Base-by-base conservation (phyloP, 1,284 basidiomycete species). In the Rhodotorula sp. region DNA sequence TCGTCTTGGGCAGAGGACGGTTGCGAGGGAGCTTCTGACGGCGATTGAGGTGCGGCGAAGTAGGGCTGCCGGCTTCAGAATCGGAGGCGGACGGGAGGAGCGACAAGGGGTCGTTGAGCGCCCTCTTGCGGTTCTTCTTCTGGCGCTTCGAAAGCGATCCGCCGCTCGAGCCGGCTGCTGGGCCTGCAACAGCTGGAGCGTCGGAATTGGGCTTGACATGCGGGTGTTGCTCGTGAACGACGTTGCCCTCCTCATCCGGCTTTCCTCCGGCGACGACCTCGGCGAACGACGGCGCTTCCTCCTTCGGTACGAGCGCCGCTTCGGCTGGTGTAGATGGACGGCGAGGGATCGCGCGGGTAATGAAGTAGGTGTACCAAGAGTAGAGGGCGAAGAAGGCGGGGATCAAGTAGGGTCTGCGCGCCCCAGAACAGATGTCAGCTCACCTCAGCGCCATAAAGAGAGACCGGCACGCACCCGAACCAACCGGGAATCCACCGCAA, bases 401-500 rank as follows among this genome's bases (percentile, higher is more conserved):
- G 24, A 67, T 24, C 24, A 64, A 58, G 52, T 64, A 64, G 3
- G 65, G 69, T 1, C 69, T 70, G 62, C 52, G 37, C 10, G 28
- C 8, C 6, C 34, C 34, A 34, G 34, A 34, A 10, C 5, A 20
- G n/a, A 7, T 5, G 55, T 34, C 28, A 54, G 24, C 4, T 40
- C 52, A 10, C 5, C 6, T 8, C n/a, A 28, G 40, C n/a, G 28
- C 30, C 11, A 18, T 10, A 37, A 44, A 26, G 10, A 31, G 34
- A 26, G 26, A 24, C 18, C 20, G 37, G 1, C 24, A 20, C 51
- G 31, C 44, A 65, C 70, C 67, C 70, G 16, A 71, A 71, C 22
- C 70, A 56, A 2, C 66, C 70, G 3, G 71, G 71, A 15, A 73
- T 67, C 71, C 71, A 73, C 47, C 65, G 47, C 48, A 70, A 50